phyloP scores from a whole-genome alignment of 208 protist species.

The Acanthamoeba royreba region DNA sequence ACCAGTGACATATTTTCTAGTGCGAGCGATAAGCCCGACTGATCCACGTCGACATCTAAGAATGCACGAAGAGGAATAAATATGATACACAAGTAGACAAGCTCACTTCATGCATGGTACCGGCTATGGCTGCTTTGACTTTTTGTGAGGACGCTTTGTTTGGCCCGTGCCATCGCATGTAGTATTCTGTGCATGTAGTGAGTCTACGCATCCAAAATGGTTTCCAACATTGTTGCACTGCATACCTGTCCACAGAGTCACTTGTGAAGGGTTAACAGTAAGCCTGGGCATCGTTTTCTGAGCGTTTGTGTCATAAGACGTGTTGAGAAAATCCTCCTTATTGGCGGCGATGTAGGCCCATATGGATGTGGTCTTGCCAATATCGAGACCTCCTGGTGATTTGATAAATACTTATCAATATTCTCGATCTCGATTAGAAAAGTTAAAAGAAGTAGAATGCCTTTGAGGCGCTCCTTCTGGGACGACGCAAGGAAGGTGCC shows the following conservation, averaged over 20 bases:
- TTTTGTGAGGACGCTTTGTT: not conserved
- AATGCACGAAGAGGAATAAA: not conserved
- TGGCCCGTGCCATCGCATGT: not conserved
- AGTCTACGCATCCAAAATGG: no score
- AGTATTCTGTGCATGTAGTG: no score
- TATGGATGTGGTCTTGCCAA: not conserved
- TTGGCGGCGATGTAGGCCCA: not conserved
- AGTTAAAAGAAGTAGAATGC: not conserved
- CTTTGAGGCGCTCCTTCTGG: not conserved
- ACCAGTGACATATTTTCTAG: not conserved
- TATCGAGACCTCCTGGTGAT: not conserved
- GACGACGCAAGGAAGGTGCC: not conserved
- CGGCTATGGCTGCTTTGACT: not conserved
- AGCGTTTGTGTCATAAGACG: not conserved
- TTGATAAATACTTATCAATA: not conserved
- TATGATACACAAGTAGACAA: not conserved
- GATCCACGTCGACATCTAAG: not conserved
- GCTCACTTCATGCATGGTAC: not conserved
- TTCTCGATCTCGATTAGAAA: not conserved
- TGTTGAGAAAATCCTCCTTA: not conserved
- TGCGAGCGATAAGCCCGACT: not conserved
- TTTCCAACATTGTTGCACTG: no score
- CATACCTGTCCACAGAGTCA: not conserved
- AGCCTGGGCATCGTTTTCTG: not conserved
- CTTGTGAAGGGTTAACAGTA: not conserved